phyloP scores from a whole-genome alignment of 805 yeast genomes.

The Spathaspora arborariae region DNA sequence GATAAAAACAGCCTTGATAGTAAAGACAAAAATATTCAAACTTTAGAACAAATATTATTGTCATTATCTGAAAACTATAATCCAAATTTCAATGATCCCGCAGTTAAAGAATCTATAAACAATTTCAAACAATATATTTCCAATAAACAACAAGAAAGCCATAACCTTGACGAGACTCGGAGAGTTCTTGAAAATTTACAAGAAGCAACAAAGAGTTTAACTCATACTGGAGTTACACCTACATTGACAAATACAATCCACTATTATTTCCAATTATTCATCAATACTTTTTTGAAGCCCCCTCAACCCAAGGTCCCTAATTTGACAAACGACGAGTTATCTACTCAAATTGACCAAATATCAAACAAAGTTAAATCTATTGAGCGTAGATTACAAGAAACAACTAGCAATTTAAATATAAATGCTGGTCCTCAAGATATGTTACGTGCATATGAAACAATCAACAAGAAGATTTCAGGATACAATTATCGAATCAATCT shows the following conservation, averaged over 20 bases:
- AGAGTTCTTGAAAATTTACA: slow-evolving; percentile 19
- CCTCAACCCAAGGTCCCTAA: background rate
- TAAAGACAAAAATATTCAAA: slow-evolving; percentile 15
- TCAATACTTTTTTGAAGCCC: slow-evolving; percentile 4
- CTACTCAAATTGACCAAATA: slow-evolving; percentile 11
- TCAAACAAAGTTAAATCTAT: slow-evolving; percentile 14
- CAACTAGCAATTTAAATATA: slow-evolving; percentile 19
- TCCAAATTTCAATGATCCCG: slow-evolving; percentile 81
- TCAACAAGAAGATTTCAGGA: slow-evolving; percentile 55
- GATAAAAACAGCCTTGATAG: slow-evolving; percentile 10
- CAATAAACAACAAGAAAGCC: slow-evolving; percentile 23
- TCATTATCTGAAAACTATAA: slow-evolving; percentile 60
- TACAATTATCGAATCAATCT: slow-evolving; percentile 66
- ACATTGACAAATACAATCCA: slow-evolving; percentile 21
- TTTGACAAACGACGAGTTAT: slow-evolving; percentile 3
- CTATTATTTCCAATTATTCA: slow-evolving; percentile 16
- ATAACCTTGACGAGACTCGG: slow-evolving; percentile 4
- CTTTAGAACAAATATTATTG: slow-evolving; percentile 46
- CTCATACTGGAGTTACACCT: slow-evolving; percentile 11
- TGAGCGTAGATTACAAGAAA: slow-evolving; percentile 11
- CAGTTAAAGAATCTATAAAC: slow-evolving; percentile 71
- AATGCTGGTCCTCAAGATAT: slow-evolving; percentile 63
- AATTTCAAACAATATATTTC: slow-evolving; percentile 47
- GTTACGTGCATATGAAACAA: slow-evolving; percentile 52
- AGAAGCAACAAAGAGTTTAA: slow-evolving; percentile 11